A percentile compares a stretch with the other conserved stretches of the same genome.
Evolutionary conservation across 768 basidiomycete species (phyloP).

Genomic region (Amanita rubescens): DNA sequence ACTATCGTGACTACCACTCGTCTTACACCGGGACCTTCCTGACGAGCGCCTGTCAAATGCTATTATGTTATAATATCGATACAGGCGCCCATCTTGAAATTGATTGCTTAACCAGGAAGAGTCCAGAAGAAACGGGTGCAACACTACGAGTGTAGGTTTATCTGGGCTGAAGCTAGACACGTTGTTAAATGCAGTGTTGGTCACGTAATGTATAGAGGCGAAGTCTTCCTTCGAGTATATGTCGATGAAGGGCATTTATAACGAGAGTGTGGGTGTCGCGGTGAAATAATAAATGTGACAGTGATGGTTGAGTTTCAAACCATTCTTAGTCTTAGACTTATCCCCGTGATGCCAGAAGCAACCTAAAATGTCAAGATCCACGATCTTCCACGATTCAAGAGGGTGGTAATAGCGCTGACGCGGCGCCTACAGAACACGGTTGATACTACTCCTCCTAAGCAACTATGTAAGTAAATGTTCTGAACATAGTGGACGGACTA

Average conservation of each 20-base stretch:
- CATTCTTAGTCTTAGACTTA: neutral
- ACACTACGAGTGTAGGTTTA: slow-evolving; percentile 59
- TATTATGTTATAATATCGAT: slow-evolving; percentile 56
- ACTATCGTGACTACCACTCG: slow-evolving; percentile 52
- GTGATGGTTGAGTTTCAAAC: neutral
- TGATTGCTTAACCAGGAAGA: slow-evolving; percentile 62
- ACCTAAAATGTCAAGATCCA: neutral
- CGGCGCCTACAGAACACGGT: too few species aligned
- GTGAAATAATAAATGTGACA: neutral
- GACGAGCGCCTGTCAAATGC: slow-evolving; percentile 66
- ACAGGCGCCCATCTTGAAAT: slow-evolving; percentile 58
- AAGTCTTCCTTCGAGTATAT: slow-evolving; percentile 56
- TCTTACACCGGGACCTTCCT: slow-evolving; percentile 49
- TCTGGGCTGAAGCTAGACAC: slow-evolving; percentile 60
- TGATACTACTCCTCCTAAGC: too few species aligned
- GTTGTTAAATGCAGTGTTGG: slow-evolving; percentile 51
- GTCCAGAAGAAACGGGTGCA: slow-evolving; percentile 65
- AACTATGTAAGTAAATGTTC: too few species aligned
- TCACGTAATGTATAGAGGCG: slow-evolving; percentile 65
- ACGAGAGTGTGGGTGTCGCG: neutral
- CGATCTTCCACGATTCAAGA: too few species aligned
- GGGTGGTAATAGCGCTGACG: too few species aligned
- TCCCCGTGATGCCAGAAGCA: neutral
- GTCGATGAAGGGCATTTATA: slow-evolving; percentile 61
- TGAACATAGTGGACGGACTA: too few species aligned